These are phyloP conservation scores for Vigna hirtella DNA, from an alignment of 306 rosid species.

Conservation along the genomic window DNA sequence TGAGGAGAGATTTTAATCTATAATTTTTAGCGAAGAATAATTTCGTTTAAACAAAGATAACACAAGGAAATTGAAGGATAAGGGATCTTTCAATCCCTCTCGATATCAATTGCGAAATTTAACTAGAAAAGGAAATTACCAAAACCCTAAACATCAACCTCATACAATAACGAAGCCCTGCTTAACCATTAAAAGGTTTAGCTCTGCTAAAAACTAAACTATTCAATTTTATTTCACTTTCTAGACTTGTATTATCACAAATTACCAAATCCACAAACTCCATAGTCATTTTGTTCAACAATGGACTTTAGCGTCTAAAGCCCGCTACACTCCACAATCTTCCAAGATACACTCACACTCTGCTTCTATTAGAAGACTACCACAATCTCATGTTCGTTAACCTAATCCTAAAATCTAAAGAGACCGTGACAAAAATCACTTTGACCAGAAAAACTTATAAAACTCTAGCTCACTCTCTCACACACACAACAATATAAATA, in stretches of 20 bases:
- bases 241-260: not conserved
- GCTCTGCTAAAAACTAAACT: not conserved
- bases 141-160: slow-evolving; percentile 25
- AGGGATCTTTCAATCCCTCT: not conserved
- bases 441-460: slow-evolving; percentile 3
- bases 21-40: not conserved
- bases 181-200: slow-evolving; percentile 14
- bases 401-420: not conserved
- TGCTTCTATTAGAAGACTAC: not conserved
- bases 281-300: not conserved
- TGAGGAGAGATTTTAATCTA: not conserved
- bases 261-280: slow-evolving; percentile 2
- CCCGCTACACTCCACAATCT: not conserved
- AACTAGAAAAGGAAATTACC: not conserved
- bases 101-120: not conserved
- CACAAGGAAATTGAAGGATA: slow-evolving; percentile 3
- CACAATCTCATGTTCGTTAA: not conserved
- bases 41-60: not conserved
- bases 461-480: not conserved
- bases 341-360: slow-evolving; percentile 24
- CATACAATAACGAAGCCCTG: slow-evolving; percentile 15
- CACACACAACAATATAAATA: not conserved
- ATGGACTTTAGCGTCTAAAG: not conserved
- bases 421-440: not conserved
- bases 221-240: not conserved